phyloP scores from a whole-genome alignment of 768 basidiomycete genomes.

The Macrolepiota albuminosa region DNA sequence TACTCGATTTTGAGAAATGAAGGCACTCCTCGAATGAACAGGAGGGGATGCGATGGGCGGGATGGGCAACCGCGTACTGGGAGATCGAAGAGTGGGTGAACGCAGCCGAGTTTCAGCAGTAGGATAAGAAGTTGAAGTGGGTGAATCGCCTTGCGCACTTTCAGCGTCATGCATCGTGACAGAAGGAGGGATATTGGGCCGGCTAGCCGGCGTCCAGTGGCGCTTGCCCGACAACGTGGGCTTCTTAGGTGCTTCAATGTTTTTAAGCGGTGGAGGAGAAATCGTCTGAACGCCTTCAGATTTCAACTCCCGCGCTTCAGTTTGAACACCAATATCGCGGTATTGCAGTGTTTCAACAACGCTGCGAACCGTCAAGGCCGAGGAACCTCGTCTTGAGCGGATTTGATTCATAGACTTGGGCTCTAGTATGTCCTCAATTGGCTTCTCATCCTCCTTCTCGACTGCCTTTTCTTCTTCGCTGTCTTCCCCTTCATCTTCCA shows the following conservation, averaged over 20 bases:
- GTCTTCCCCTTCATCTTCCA: constrained; percentile 68
- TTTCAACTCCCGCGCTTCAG: constrained; percentile 47
- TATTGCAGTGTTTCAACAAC: constrained; percentile 48
- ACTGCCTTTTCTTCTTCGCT: constrained; percentile 32
- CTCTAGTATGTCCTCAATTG: constrained; percentile 31
- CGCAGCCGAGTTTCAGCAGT: constrained; percentile 6
- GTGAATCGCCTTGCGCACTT: constrained; percentile 13
- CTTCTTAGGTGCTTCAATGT: constrained; percentile 8
- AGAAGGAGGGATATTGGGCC: constrained; percentile 18
- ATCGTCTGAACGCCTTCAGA: constrained; percentile 59
- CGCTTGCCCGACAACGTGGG: constrained; percentile 18
- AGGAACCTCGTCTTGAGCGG: constrained; percentile 32
- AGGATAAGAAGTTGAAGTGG: constrained; percentile 16
- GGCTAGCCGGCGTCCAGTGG: constrained; percentile 26
- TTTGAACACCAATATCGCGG: constrained; percentile 68
- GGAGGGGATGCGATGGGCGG: not conserved
- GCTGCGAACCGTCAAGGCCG: constrained; percentile 28
- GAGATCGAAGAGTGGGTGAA: constrained; percentile 6
- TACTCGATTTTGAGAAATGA: constrained; percentile 13
- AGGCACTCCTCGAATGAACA: constrained; percentile 15
- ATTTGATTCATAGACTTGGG: constrained; percentile 24
- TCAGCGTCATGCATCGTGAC: constrained; percentile 18
- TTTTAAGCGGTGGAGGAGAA: constrained; percentile 14
- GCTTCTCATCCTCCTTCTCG: constrained; percentile 17
- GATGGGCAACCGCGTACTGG: constrained; percentile 5